phyloP scores from a whole-genome alignment of 2,329 filamentous ascomycete species.

The Pleurostoma richardsiae region DNA sequence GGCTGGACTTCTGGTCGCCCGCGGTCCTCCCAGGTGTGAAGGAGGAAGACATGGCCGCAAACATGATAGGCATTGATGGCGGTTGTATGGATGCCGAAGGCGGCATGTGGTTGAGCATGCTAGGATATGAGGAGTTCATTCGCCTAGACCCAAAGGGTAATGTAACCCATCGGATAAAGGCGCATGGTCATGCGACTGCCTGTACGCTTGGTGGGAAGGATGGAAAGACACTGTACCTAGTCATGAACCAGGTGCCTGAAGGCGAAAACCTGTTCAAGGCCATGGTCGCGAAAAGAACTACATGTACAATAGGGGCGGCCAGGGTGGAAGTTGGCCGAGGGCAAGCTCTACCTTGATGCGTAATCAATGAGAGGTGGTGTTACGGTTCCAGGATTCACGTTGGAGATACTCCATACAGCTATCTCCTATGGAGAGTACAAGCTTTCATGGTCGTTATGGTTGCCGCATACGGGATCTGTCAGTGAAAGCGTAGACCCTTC shows the following conservation, averaged over 20 bases:
- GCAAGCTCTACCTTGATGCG: neutral
- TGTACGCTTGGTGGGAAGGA: conserved; percentile 1
- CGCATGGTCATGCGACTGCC: conserved; percentile 1
- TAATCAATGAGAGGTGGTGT: too few relatives aligned
- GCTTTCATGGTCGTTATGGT: too few relatives aligned
- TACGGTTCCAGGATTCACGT: too few relatives aligned
- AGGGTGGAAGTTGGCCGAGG: neutral
- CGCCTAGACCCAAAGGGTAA: neutral
- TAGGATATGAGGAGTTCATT: neutral
- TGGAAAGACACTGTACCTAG: conserved; percentile 1
- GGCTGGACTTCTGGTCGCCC: neutral
- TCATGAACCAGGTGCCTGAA: neutral
- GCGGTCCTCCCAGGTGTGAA: neutral
- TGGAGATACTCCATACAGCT: too few relatives aligned
- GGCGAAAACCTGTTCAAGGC: neutral
- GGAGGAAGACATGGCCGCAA: neutral
- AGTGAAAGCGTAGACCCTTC: too few relatives aligned
- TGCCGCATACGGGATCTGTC: too few relatives aligned
- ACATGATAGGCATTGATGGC: conserved; percentile 1
- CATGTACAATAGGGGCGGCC: neutral
- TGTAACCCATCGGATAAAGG: neutral
- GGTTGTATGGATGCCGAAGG: conserved; percentile 2
- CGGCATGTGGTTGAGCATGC: conserved; percentile 1
- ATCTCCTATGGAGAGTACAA: too few relatives aligned
- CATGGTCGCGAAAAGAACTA: neutral